phyloP scores from a whole-genome alignment of 2,329 filamentous ascomycete species.

The Sordariomycetes sp. region DNA sequence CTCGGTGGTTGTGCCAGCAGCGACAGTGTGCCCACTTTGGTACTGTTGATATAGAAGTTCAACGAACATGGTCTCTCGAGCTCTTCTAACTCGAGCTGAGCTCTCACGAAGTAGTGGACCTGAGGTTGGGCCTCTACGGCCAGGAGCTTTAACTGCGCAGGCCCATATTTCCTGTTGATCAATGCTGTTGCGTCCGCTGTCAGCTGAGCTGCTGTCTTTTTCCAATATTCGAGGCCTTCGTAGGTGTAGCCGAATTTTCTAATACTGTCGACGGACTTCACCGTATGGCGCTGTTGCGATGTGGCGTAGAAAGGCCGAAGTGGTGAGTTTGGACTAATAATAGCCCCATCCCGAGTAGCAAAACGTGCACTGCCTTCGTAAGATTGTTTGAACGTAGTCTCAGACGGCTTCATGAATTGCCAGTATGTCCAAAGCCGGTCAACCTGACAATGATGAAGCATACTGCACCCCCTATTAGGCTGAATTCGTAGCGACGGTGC shows the following conservation, averaged over 20 bases:
- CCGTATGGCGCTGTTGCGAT: not conserved
- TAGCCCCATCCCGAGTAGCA: not conserved
- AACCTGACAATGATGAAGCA: not conserved
- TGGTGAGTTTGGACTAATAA: not conserved
- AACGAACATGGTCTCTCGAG: not conserved
- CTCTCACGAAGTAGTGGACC: not conserved
- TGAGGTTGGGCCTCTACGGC: not conserved
- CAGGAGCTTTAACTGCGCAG: not conserved
- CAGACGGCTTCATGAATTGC: not conserved
- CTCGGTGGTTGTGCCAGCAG: not conserved
- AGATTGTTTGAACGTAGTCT: not conserved
- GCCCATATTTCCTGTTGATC: not conserved
- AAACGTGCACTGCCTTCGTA: not conserved
- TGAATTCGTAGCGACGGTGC: not conserved
- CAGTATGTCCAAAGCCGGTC: not conserved
- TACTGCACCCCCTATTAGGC: not conserved
- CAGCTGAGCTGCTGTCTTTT: not conserved
- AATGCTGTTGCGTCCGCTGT: not conserved
- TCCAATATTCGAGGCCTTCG: not conserved
- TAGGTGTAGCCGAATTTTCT: not conserved
- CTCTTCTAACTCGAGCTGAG: not conserved
- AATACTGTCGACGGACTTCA: not conserved
- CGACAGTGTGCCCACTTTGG: not conserved
- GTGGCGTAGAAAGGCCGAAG: not conserved
- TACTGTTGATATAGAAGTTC: not conserved